These are phyloP conservation scores for Coelastrella sp. DNA, from an alignment of 139 green algal genomes.

Conservation along the genomic window DNA sequence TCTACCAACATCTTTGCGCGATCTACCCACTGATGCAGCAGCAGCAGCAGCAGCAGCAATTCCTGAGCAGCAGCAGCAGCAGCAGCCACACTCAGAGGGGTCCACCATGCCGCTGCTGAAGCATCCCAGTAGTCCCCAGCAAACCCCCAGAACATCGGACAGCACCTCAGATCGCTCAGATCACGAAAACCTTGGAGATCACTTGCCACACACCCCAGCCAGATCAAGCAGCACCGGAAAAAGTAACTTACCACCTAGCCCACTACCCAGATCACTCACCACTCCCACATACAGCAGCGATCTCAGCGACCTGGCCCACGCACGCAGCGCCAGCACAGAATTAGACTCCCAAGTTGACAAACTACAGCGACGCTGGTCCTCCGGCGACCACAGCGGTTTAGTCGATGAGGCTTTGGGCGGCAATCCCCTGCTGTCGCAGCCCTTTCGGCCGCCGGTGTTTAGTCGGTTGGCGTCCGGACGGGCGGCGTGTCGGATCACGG, in stretches of 20 bases:
- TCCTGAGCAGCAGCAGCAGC: neutral
- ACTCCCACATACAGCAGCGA: neutral
- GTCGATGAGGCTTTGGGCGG: neutral
- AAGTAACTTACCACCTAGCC: neutral
- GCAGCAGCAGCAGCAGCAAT: neutral
- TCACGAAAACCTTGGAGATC: neutral
- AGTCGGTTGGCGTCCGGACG: constrained; percentile 6
- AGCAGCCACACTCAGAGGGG: constrained; percentile 11
- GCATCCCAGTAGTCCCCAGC: neutral
- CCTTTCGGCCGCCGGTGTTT: constrained; percentile 19
- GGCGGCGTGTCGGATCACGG: constrained; percentile 10
- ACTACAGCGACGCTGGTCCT: constrained; percentile 1
- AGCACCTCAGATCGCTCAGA: neutral
- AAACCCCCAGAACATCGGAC: neutral
- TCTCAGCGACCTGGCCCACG: neutral
- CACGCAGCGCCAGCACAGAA: neutral
- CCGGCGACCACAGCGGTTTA: neutral
- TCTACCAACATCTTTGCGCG: neutral
- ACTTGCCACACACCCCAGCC: neutral
- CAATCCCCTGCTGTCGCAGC: neutral
- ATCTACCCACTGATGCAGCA: neutral
- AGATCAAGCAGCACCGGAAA: neutral
- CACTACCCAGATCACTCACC: neutral
- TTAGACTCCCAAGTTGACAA: constrained; percentile 2
- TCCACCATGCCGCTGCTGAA: neutral